These are phyloP conservation scores for Chaetomium globosum DNA, from an alignment of 2,329 filamentous ascomycete species.

Conservation along the genomic window DNA sequence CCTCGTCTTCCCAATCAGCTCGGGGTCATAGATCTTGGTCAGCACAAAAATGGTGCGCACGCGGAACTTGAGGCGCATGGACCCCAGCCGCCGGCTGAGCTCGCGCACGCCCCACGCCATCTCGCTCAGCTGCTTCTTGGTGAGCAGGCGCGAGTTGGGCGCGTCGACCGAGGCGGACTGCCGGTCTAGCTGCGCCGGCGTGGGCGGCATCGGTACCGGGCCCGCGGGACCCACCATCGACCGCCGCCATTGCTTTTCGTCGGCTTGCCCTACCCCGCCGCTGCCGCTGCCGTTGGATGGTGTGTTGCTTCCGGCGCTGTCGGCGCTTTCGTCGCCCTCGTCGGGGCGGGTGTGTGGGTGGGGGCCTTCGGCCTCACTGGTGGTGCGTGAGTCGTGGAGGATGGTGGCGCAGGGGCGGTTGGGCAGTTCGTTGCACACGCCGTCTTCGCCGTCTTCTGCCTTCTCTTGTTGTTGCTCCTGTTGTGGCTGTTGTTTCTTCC, in stretches of 20 bases:
- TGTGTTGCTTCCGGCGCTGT: background rate
- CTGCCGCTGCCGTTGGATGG: constrained; percentile 23
- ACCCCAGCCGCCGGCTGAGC: constrained; percentile 81
- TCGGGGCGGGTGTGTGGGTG: background rate
- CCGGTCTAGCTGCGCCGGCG: constrained; percentile 42
- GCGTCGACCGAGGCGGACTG: constrained; percentile 29
- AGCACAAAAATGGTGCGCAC: constrained; percentile 84
- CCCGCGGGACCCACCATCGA: constrained; percentile 42
- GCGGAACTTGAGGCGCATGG: constrained; percentile 77
- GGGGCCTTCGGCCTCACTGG: background rate
- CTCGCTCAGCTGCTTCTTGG: constrained; percentile 91
- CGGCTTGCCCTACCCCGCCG: constrained; percentile 52
- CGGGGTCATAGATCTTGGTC: constrained; percentile 87
- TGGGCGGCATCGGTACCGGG: constrained; percentile 21
- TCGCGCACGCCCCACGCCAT: constrained; percentile 97
- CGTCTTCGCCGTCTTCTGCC: background rate
- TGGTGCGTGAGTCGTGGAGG: background rate
- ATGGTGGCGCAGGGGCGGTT: constrained; percentile 7
- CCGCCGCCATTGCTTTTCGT: constrained; percentile 59
- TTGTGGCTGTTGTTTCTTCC: background rate
- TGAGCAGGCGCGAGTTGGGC: constrained; percentile 71
- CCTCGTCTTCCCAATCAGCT: constrained; percentile 74
- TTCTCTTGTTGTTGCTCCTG: background rate
- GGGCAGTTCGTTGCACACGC: background rate
- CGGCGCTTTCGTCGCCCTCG: background rate